A percentile compares a stretch with the other conserved stretches of the same genome.
These are phyloP conservation scores for Malus fusca DNA, from an alignment of 306 rosid genomes.

Conservation along the genomic window DNA sequence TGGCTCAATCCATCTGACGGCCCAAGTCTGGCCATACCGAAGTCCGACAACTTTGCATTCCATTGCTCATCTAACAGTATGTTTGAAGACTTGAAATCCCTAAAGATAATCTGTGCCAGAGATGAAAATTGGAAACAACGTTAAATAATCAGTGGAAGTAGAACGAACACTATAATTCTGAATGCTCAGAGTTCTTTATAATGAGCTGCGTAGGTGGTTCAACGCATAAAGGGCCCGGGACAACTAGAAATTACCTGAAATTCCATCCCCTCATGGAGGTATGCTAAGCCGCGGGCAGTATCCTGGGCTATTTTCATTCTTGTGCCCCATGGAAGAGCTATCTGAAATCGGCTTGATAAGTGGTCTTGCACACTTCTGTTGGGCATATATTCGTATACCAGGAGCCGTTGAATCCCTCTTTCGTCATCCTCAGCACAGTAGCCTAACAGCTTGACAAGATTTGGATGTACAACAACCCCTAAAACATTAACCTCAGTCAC, in stretches of 20 bases:
- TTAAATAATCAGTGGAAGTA: neutral
- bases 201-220: neutral
- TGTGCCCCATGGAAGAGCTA: conserved; percentile 45
- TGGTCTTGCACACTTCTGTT: conserved; percentile 59
- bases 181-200: too few relatives aligned
- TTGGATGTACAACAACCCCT: conserved; percentile 46
- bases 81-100: conserved; percentile 60
- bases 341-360: conserved; percentile 32
- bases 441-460: conserved; percentile 48
- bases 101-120: conserved; percentile 41
- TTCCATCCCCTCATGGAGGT: conserved; percentile 72
- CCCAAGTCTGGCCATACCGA: conserved; percentile 53
- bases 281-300: conserved; percentile 51
- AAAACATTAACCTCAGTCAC: conserved; percentile 58
- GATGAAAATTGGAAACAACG: neutral
- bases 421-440: conserved; percentile 63
- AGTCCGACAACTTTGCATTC: conserved; percentile 54
- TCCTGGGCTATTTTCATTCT: conserved; percentile 59
- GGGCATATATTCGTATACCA: conserved; percentile 54
- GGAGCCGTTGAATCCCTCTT: conserved; percentile 54
- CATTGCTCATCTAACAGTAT: conserved; percentile 50
- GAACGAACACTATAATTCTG: neutral
- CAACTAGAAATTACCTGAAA: conserved; percentile 39
- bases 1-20: conserved; percentile 53
- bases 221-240: neutral